Evolutionary conservation across 2,329 filamentous ascomycete species (phyloP), one percentile per base, ranked within the genome.

Genomic region (Sporothrix variecibatus): DNA sequence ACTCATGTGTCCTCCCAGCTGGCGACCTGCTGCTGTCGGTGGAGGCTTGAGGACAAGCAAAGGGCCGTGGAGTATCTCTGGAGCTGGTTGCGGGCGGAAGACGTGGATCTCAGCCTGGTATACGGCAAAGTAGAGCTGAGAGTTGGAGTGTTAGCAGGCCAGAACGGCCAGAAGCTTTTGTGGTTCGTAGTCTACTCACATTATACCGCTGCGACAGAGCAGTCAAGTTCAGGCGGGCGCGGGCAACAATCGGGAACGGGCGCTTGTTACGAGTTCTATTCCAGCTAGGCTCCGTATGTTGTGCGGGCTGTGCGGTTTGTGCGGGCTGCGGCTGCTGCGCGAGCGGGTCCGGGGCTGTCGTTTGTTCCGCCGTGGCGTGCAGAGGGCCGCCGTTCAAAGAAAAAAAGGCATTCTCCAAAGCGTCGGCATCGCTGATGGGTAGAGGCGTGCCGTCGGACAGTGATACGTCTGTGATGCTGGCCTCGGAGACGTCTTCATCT

Each of bases 41-140:
- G 78, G 82, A 15, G 86, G 85, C 38, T 80, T 80, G 11, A 92
- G 81, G 46, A 89, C 83, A 6, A 89, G 80, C 72, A 88, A 84
- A 2, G 89, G 86, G 2, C 80, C 79, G 3, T 86, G 84, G 7
- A 92, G 81, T 6, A 82, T 83, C 76, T 90, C 87, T 79, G 83
- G 74, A 83, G 84, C 77, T 82, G 85, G 73, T 82, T 84, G 51
- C 84, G 89, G 74, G 82, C 78, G 83, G 76, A 87, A 91, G 75
- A 91, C 84, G 77, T 90, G 87, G 17, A 92, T 87, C 71, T 84
- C 83, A 64, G 87, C 84, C 74, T 84, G 82, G 75, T 89, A 91
- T 15, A 88, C 90, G 12, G 85, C 86, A 77, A 91, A 89, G 79
- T 91, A 92, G 28, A 92, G 85, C 85, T 89, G 34, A 68, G 12